Percentiles rank a stretch among this genome's conserved stretches.
Evolutionary conservation across 2,329 filamentous ascomycete species (phyloP).

Genomic region (Fusarium sp.): DNA sequence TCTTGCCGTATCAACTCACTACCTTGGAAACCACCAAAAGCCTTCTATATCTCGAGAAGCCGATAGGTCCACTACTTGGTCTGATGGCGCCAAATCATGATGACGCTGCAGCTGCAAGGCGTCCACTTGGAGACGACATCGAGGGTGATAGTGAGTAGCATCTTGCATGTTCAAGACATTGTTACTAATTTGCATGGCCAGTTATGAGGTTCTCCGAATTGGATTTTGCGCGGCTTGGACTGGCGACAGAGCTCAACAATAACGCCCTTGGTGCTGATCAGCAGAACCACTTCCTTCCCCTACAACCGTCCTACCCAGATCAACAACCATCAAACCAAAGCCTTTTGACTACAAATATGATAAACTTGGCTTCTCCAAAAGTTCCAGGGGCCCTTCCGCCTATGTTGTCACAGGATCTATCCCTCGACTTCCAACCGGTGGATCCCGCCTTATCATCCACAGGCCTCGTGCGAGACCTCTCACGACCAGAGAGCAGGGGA

Average conservation of each 20-base stretch:
- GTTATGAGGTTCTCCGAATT: constrained; percentile 33
- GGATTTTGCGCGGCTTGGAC: constrained; percentile 30
- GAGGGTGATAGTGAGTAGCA: constrained; percentile 26
- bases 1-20: neutral
- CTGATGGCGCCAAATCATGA: neutral
- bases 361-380: neutral
- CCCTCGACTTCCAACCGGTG: neutral
- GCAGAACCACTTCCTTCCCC: neutral
- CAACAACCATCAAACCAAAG: neutral
- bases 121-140: constrained; percentile 12
- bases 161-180: neutral
- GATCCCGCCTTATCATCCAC: neutral
- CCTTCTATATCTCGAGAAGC: no score
- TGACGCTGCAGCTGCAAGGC: neutral
- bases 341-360: no score
- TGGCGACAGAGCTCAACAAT: neutral
- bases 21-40: neutral
- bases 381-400: neutral
- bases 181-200: constrained; percentile 9
- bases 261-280: neutral
- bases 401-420: neutral
- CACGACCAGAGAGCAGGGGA: neutral
- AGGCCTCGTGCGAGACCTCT: neutral
- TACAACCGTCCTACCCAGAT: neutral
- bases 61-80: neutral